Base-by-base conservation (phyloP, 176 grass and related monocot species). In the Lolium multiflorum region DNA sequence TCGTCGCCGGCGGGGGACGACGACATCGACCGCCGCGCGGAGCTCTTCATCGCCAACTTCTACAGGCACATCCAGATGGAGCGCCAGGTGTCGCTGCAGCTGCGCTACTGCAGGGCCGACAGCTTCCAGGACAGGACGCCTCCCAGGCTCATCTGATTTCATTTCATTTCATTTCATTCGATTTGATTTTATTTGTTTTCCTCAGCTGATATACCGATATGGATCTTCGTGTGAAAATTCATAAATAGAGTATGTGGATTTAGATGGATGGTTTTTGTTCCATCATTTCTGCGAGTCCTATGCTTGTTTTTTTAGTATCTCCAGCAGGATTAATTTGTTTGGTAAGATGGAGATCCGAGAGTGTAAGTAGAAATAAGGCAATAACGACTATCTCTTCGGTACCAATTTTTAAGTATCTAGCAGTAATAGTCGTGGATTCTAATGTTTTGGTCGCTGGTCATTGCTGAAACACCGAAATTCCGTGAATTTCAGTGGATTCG, bases 11-110 rank as follows among this genome's bases (percentile, higher is more conserved):
- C 31, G 0, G 88, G 70, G 10, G 72, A 83, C 43, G 50, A 51
- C 2, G 95, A 97, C 11, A 70, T 97, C 50, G 84, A 97, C 78
- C 69, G 52, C 39, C 93, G 78, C 69, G 95, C 95, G 1, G 95
- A 92, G 11, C 58, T 12, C 49, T 97, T 94, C 83, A 97, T 97
- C 47, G 72, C 65, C 4, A 90, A 82, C 13, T 97, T 97, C 84
- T 79, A 92, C 83, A 49, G 63, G 67, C 95, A 91, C 52, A 87
- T 94, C 50, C 78, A 83, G 70, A 84, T 94, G 90, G 95, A 97
- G 70, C 90, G 95, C 44, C 92, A 97, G 90, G 87, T 97, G 41
- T 97, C 95, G 0, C 89, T 97, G 54, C 77, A 93, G 79, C 88
- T 97, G 20, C 86, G 82, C 0, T 97, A 97, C 47, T 64, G 83